Evolutionary conservation across 257 asterid species (phyloP), one percentile per base, ranked within the genome.

Genomic region (Gentiana macrophylla): DNA sequence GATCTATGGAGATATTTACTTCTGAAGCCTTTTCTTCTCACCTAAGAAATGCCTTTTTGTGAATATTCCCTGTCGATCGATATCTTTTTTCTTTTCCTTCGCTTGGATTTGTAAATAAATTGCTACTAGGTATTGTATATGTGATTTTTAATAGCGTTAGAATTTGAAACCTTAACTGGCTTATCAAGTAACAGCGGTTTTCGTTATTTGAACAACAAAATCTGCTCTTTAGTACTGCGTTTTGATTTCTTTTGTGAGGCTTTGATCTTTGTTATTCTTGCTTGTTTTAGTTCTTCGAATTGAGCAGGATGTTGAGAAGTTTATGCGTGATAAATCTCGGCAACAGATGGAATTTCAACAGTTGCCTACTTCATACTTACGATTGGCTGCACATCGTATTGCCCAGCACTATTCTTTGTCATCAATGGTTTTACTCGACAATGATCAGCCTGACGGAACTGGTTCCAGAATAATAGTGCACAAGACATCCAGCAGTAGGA

Each of bases 321-420:
- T 93, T 74, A 76, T 89, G 8, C 82, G 79, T 51, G 96, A 89
- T 76, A 94, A 87, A 38, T 73, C 77, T 8, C 76, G 96, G 74
- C 94, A 86, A 49, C 94, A 86, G 65, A 81, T 93, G 97, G 97
- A 93, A 67, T 93, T 93, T 72, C 88, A 89, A 55, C 94, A 89
- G 72, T 77, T 93, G 62, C 99, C 99, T 49, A 93, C 95, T 70
- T 93, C 99, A 38, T 93, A 89, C 77, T 74, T 89, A 74, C 94
- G 99, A 6, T 73, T 93, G 83, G 99, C 99, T 66, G 99, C 96
- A 56, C 99, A 93, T 78, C 97, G 97, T 50, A 91, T 93, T 50
- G 97, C 99, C 32, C 97, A 88, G 59, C 99, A 93, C 70, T 93
- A 93, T 66, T 89, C 89, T 9, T 79, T 93, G 70, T 91, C 82